Evolutionary conservation across 2,329 filamentous ascomycete genomes (phyloP), one percentile per base, ranked within the genome.

Genomic region (Penicillium brevicompactum): DNA sequence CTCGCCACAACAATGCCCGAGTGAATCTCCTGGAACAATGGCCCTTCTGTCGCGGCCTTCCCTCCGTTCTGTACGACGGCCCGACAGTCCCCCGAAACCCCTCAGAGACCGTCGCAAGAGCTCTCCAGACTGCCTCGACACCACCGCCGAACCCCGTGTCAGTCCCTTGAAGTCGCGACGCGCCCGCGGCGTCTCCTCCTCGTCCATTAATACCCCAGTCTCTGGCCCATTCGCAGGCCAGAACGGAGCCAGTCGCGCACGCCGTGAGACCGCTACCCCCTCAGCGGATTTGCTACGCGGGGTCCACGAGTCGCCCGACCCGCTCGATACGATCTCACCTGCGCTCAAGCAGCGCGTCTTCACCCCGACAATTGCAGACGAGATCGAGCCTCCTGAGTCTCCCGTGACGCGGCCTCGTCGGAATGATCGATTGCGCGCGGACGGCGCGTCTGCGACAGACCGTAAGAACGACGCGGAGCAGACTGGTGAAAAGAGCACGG

Each of bases 71-170:
- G 60, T 70, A 66, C 69, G 69, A 71, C 68, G 61, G 59, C 13
- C 13, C 11, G 34, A 37, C 13, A 37, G 34, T n/a, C 34, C 30
- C 30, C 30, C 13, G 31, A 34, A 37, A n/a, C 13, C 34, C 34
- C 6, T 7, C 34, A 37, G 34, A 37, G 49, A 55, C 46, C 65
- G 67, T 50, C 68, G 67, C 56, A 64, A 60, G 51, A 73, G 70
- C 55, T 72, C 69, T 11, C 70, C 69, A 14, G 71, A 71, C 52
- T 66, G 68, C 13, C 63, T 72, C 13, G 67, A 73, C 46, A 67
- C 64, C 13, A 70, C 62, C 27, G 58, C 58, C 6, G 42, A 63
- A 31, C 46, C 50, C 21, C 55, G 49, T 37, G 14, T 48, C 41
- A 55, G 55, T 46, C 51, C 57, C 42, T 49, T 54, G 51, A 60